These are phyloP conservation scores for Trichoderma cornu-damae DNA, from an alignment of 2,329 filamentous ascomycete species.

Conservation along the genomic window DNA sequence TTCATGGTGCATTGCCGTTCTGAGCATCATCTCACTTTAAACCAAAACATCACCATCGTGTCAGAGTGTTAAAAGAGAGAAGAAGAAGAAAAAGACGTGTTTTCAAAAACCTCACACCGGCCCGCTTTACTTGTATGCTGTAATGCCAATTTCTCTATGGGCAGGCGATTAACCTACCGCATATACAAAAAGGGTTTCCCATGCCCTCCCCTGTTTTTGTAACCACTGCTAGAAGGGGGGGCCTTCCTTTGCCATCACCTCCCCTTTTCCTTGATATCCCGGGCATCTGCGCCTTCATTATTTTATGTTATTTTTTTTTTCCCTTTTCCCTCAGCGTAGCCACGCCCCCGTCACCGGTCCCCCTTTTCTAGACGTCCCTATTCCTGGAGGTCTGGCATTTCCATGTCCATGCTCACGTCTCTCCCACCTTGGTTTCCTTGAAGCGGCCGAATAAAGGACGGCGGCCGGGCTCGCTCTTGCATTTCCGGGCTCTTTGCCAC, in stretches of 20 bases:
- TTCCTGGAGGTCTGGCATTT: conserved; percentile 27
- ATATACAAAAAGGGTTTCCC: not conserved
- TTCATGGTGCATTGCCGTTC: not conserved
- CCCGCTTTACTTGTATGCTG: not conserved
- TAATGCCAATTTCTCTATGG: not conserved
- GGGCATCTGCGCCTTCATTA: not conserved
- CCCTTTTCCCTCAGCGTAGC: too few species aligned
- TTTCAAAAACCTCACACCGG: not conserved
- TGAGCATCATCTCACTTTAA: not conserved
- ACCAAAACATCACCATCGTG: too few species aligned
- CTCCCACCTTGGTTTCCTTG: conserved; percentile 24
- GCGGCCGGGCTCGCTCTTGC: conserved; percentile 37
- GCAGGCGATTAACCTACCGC: not conserved
- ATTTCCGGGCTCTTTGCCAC: conserved; percentile 37
- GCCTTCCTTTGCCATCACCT: not conserved
- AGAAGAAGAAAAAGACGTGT: too few species aligned
- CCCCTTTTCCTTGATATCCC: not conserved
- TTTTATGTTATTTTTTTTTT: too few species aligned
- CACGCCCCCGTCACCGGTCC: too few species aligned
- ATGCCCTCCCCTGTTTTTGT: not conserved
- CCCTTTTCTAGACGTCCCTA: not conserved
- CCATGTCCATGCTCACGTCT: conserved; percentile 35
- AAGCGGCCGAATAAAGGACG: conserved; percentile 25
- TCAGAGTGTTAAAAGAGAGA: too few species aligned
- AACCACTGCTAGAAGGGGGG: not conserved